Evolutionary conservation across 2,329 filamentous ascomycete genomes (phyloP), one percentile per base, ranked within the genome.

Genomic region (Xylariales sp.): DNA sequence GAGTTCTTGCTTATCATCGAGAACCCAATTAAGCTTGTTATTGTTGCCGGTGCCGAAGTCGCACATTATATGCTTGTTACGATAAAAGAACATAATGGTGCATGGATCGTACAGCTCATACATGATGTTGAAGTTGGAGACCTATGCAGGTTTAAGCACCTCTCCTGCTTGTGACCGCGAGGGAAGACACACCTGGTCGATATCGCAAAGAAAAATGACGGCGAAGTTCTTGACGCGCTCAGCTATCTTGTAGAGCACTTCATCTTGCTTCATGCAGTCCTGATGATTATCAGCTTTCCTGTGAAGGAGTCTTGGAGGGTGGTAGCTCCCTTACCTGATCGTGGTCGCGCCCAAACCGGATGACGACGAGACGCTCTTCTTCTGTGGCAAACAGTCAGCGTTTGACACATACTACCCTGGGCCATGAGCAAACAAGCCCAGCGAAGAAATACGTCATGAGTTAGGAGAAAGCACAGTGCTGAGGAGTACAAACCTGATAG

Each of bases 11-110:
- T 98, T 97, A 60, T 98, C 91, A 66, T 97, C 90, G 40, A 95
- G 72, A 35, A 95, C 88, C 84, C 88, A 95, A 62, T 95, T 96
- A 53, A 96, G 73, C 65, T 97, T 97, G 65, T 98, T 98, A 66
- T 98, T 98, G 69, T 98, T 95, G 51, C 93, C 93, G 2, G 93
- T 98, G 34, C 91, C 91, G 54, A 96, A 89, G 78, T 97, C 91
- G 63, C 86, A 88, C 86, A 94, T 95, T 81, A 97, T 97, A 68
- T 96, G 89, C 64, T 98, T 98, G 63, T 98, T 98, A 47, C 91
- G 81, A 73, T 90, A 95, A 75, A 95, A 95, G 68, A 88, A 95
- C 86, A 96, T 96, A 65, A 97, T 82, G 3, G 91, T 95, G 69
- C 90, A 88, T 1, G 89, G 82, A 60, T 98, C 87, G 71, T 93